A percentile compares a stretch with the other conserved stretches of the same genome.
Evolutionary conservation across 2,329 filamentous ascomycete genomes (phyloP).

Genomic region (Akanthomyces uredinophilus): DNA sequence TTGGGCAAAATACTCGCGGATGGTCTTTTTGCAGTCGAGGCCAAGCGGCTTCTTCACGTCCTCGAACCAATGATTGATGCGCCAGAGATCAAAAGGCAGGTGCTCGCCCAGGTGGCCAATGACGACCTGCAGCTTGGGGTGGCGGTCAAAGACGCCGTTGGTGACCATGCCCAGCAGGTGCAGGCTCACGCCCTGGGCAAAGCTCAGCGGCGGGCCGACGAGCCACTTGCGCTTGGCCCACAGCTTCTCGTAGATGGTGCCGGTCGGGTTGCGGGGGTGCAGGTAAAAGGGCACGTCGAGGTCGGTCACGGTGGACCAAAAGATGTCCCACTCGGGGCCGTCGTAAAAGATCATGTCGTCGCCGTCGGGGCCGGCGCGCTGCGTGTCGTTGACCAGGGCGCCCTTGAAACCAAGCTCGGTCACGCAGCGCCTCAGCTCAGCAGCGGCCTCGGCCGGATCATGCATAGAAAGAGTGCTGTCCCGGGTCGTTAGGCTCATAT

Average conservation of each 20-base stretch:
- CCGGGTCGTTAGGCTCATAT: not conserved
- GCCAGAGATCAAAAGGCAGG: slow-evolving; percentile 44
- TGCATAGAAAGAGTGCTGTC: slow-evolving; percentile 47
- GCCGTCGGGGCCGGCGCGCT: slow-evolving; percentile 52
- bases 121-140: slow-evolving; percentile 41
- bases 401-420: slow-evolving; percentile 57
- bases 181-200: slow-evolving; percentile 54
- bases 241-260: slow-evolving; percentile 51
- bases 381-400: slow-evolving; percentile 57
- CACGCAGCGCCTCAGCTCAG: slow-evolving; percentile 49
- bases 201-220: slow-evolving; percentile 53
- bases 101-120: slow-evolving; percentile 46
- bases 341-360: slow-evolving; percentile 63
- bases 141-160: slow-evolving; percentile 46
- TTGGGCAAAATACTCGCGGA: slow-evolving; percentile 47
- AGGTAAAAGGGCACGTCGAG: slow-evolving; percentile 62
- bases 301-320: slow-evolving; percentile 54
- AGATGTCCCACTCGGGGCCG: slow-evolving; percentile 52
- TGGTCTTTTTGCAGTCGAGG: slow-evolving; percentile 42
- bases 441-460: slow-evolving; percentile 43
- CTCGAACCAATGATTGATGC: slow-evolving; percentile 52
- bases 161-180: slow-evolving; percentile 49
- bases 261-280: slow-evolving; percentile 55
- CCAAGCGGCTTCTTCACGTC: slow-evolving; percentile 48
- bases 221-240: slow-evolving; percentile 56